Base-by-base conservation (phyloP, 805 yeast species). In the Wickerhamiella sergipiensis region DNA sequence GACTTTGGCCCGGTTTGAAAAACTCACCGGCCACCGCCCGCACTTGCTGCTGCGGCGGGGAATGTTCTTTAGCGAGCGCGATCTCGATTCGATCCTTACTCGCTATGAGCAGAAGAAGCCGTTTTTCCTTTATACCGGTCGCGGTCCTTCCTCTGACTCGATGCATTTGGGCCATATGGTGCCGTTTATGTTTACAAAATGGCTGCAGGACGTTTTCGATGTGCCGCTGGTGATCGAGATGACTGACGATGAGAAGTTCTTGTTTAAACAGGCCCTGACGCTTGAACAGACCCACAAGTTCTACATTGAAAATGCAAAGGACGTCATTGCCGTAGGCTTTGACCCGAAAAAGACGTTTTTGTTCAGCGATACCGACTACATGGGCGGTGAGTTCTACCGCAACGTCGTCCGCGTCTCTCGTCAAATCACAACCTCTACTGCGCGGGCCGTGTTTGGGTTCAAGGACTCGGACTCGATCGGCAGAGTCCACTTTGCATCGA, bases 131-230 rank as follows among this genome's bases (percentile, higher is more conserved):
- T 92, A 92, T 67, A 92, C 98, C 15, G 98, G 98, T 40, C 79
- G 98, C 67, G 98, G 98, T 5, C 97, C 98, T 38, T 85, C 95
- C 1, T 79, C 89, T 43, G 95, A 83, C 60, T 83, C 92, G 19
- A 83, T 92, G 85, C 98, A 92, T 66, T 74, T 92, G 71, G 98
- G 98, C 49, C 98, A 92, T 68, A 81, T 90, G 88, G 77, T 89
- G 54, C 98, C 98, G 17, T 92, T 92, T 64, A 68, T 84, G 31
- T 92, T 92, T 73, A 92, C 98, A 51, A 88, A 89, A 68, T 92
- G 97, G 97, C 75, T 92, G 61, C 98, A 92, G 68, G 97, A 90
- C 45, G 97, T 90, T 2, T 92, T 92, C 66, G 97, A 92, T 65
- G 96, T 79, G 53, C 97, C 98, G 19, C 74, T 92, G 56, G 94